phyloP scores from a whole-genome alignment of 2,329 filamentous ascomycete genomes.

The Colletotrichum musicola region DNA sequence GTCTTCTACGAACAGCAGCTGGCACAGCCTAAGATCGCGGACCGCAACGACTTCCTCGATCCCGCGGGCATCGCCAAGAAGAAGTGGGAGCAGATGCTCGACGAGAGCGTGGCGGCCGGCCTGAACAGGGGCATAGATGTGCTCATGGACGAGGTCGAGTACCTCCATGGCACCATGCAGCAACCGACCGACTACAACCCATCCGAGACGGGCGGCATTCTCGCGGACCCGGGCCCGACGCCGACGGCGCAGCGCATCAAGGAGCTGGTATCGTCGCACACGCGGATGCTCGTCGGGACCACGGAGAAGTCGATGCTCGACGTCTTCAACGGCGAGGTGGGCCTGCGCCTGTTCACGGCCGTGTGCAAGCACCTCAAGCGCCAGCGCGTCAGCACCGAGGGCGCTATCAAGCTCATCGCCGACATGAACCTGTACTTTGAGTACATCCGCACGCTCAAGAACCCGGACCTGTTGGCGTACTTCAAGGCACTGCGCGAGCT shows the following conservation, averaged over 20 bases:
- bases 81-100: conserved; percentile 98
- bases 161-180: conserved; percentile 90
- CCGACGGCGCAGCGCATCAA: conserved; percentile 84
- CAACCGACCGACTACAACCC: conserved; percentile 92
- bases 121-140: conserved; percentile 98
- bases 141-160: conserved; percentile 98
- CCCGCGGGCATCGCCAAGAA: conserved; percentile 95
- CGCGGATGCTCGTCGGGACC: conserved; percentile 90
- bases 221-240: conserved; percentile 78
- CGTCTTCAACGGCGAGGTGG: conserved; percentile 98
- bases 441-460: conserved; percentile 85
- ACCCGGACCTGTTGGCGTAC: conserved; percentile 87
- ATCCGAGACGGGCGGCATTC: conserved; percentile 49
- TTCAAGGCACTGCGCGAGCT: conserved; percentile 93
- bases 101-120: conserved; percentile 94
- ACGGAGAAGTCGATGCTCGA: conserved; percentile 99
- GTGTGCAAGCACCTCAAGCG: conserved; percentile 98
- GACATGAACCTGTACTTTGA: conserved; percentile 96
- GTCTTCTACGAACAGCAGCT: conserved; percentile 99
- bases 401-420: conserved; percentile 91
- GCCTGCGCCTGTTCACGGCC: conserved; percentile 88
- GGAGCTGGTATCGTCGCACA: conserved; percentile 88
- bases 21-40: conserved; percentile 82
- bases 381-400: conserved; percentile 89
- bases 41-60: conserved; percentile 94